Evolutionary conservation across 2,329 filamentous ascomycete species (phyloP).

Genomic region (Alternaria solani): DNA sequence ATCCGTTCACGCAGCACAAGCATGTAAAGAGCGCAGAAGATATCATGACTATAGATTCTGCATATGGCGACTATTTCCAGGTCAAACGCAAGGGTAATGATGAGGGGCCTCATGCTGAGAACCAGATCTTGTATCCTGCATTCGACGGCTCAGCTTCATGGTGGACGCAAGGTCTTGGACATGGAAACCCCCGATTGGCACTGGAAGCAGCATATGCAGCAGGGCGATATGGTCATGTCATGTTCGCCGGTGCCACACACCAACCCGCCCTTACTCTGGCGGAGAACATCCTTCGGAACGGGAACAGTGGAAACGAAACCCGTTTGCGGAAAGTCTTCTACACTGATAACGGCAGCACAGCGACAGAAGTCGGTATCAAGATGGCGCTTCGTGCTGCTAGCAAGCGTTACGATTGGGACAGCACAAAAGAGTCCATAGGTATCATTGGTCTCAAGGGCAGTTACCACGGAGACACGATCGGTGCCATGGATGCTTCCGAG

Average conservation of each 20-base stretch:
- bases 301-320: constrained; percentile 64
- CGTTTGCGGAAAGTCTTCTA: constrained; percentile 78
- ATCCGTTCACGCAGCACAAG: constrained; percentile 85
- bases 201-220: constrained; percentile 82
- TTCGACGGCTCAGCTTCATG: constrained; percentile 88
- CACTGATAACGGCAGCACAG: constrained; percentile 84
- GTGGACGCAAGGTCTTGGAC: constrained; percentile 88
- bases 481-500: constrained; percentile 85
- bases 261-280: constrained; percentile 77
- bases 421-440: constrained; percentile 65
- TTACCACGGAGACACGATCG: constrained; percentile 89
- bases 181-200: constrained; percentile 75
- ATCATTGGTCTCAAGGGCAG: constrained; percentile 80
- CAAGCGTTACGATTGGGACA: constrained; percentile 71
- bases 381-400: constrained; percentile 79
- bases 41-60: constrained; percentile 81
- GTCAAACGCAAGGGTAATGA: constrained; percentile 54
- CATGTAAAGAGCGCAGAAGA: constrained; percentile 65
- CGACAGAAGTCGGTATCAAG: constrained; percentile 83
- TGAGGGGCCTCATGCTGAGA: constrained; percentile 18
- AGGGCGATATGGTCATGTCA: constrained; percentile 85
- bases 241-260: constrained; percentile 84
- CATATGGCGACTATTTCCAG: constrained; percentile 80
- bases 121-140: constrained; percentile 65
- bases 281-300: constrained; percentile 65